Evolutionary conservation across 768 basidiomycete genomes (phyloP), one percentile per base, ranked within the genome.

Genomic region (Tephrocybe sp.): DNA sequence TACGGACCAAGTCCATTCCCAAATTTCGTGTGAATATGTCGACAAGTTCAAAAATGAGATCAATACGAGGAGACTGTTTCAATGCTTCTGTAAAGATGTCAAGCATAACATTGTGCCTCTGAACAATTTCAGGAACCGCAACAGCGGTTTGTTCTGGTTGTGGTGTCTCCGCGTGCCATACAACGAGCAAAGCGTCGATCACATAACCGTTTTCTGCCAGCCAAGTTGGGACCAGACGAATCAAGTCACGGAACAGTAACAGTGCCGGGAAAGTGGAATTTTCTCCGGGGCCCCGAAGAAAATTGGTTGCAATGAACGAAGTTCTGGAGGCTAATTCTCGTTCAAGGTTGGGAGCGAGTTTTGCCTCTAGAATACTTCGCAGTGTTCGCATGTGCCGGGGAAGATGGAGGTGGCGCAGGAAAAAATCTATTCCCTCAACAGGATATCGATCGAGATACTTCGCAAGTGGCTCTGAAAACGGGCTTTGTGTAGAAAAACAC

Each of bases 361-460:
- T 81, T 11, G 88, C 89, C 43, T 85, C 81, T 10, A 98, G 72
- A 49, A 96, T 88, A 63, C 83, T 93, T 44, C 93, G 75, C 51
- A 94, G 70, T 0, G 95, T 96, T 55, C 87, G 83, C 38, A 97
- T 74, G 62, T 92, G 86, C 35, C 87, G 79, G 0, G 88, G 82
- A 58, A 89, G 83, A 39, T 81, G 75, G n/a, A 98, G 71, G 55
- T 91, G 82, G 10, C 80, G 78, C 57, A 93, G 71, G 66, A 99
- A 89, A 66, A 91, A 92, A 44, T 91, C 84, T 17, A 91, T 77
- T 2, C 92, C 89, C 60, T 98, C 90, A 3, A 69, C 73, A 0
- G 92, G 87, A 68, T 97, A 98, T 8, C 92, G 85, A 66, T 98
- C 85, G 17, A 98, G 77, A 68, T 94, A 98, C 64, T 85, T 85